A percentile compares a stretch with the other conserved stretches of the same genome.
phyloP scores from a whole-genome alignment of 139 green algal genomes.

The Closterium sp. region DNA sequence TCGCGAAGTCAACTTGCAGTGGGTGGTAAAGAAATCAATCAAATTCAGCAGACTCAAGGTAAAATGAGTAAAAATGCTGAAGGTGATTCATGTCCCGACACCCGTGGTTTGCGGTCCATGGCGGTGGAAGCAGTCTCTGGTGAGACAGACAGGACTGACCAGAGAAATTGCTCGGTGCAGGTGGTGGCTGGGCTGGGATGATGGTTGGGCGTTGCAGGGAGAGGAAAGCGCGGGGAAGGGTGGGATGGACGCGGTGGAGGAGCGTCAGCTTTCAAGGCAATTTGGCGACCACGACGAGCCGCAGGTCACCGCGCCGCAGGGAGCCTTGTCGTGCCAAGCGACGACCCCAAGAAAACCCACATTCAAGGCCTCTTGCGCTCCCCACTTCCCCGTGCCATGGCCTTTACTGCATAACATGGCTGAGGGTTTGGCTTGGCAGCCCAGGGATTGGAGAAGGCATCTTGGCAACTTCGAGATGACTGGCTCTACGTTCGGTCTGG shows the following conservation, averaged over 20 bases:
- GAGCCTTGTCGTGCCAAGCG: neutral
- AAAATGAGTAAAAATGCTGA: neutral
- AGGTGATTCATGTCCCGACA: neutral
- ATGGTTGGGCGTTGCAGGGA: neutral
- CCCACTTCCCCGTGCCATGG: neutral
- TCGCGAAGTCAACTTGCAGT: neutral
- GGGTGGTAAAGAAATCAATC: neutral
- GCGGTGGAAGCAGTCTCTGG: neutral
- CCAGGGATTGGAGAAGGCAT: neutral
- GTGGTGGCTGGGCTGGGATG: neutral
- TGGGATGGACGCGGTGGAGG: neutral
- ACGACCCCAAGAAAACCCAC: neutral
- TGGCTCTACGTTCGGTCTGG: neutral
- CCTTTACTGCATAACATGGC: no score
- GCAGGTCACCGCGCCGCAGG: neutral
- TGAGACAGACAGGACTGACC: neutral
- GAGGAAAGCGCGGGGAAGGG: neutral
- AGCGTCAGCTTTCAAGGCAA: neutral
- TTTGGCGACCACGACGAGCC: neutral
- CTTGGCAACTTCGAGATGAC: neutral
- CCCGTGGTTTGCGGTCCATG: neutral
- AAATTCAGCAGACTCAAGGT: neutral
- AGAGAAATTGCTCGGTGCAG: neutral
- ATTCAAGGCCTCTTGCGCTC: neutral
- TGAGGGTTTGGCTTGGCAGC: neutral